These are phyloP conservation scores for Fistulina hepatica DNA, from an alignment of 1,284 basidiomycete genomes.

Conservation along the genomic window DNA sequence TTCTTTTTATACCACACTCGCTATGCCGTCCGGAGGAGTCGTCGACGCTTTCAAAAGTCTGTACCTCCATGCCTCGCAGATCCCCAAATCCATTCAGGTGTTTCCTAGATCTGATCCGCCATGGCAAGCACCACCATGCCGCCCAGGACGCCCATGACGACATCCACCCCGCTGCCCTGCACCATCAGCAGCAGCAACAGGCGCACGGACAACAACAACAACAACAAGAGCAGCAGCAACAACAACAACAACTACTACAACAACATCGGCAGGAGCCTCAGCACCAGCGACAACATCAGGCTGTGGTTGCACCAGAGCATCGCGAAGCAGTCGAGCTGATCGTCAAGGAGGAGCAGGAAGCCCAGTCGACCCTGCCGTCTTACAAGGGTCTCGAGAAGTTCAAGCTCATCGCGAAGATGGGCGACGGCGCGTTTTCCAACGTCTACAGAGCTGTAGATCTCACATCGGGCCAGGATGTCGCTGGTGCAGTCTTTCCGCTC, in stretches of 20 bases:
- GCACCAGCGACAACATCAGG: slow-evolving; percentile 15
- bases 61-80: slow-evolving; percentile 12
- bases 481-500: slow-evolving; percentile 44
- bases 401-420: slow-evolving; percentile 84
- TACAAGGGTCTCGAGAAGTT: slow-evolving; percentile 83
- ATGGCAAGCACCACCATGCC: slow-evolving; percentile 62
- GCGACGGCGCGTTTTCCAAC: slow-evolving; percentile 97
- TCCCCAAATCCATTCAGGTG: no score
- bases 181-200: slow-evolving; percentile 14
- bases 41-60: slow-evolving; percentile 64
- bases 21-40: slow-evolving; percentile 35
- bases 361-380: slow-evolving; percentile 67
- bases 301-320: slow-evolving; percentile 26
- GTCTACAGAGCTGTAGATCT: slow-evolving; percentile 91
- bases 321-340: slow-evolving; percentile 62
- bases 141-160: slow-evolving; percentile 27
- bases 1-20: slow-evolving; percentile 29
- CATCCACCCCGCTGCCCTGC: slow-evolving; percentile 16
- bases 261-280: slow-evolving; percentile 25
- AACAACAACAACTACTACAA: slow-evolving; percentile 22
- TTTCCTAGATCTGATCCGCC: slow-evolving; percentile 70
- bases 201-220: slow-evolving; percentile 21
- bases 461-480: slow-evolving; percentile 72
- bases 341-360: slow-evolving; percentile 67
- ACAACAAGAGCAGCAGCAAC: slow-evolving; percentile 21